Conservation (phyloP, 345 rosid genomes). For the Heritiera fomes region DNA sequence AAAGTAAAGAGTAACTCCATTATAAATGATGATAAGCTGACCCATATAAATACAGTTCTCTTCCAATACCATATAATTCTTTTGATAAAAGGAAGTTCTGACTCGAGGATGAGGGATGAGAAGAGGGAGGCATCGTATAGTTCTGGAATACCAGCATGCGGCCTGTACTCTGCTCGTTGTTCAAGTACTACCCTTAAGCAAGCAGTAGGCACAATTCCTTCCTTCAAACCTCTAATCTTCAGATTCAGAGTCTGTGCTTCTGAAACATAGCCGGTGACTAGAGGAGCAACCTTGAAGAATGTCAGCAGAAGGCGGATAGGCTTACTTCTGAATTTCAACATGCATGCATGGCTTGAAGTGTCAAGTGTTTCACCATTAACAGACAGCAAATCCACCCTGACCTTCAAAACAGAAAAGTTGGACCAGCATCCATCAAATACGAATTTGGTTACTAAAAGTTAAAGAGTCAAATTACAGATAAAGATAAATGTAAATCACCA, state of each 20-base stretch:
- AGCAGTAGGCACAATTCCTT: conserved; percentile 64
- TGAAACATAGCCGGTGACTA: conserved; percentile 67
- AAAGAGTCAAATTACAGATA: background rate
- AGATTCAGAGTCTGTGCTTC: conserved; percentile 70
- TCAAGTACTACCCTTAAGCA: conserved; percentile 58
- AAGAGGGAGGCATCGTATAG: conserved; percentile 48
- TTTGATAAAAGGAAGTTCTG: conserved; percentile 55
- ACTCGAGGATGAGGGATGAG: conserved; percentile 45
- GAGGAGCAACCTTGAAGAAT: conserved; percentile 65
- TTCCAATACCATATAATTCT: conserved; percentile 70
- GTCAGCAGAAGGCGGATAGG: conserved; percentile 62
- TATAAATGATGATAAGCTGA: conserved; percentile 41
- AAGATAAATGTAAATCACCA: background rate
- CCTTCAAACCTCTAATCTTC: conserved; percentile 61
- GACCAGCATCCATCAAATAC: background rate
- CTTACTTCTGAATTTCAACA: conserved; percentile 77
- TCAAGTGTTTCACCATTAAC: conserved; percentile 56
- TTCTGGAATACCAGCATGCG: conserved; percentile 81
- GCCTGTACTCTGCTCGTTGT: conserved; percentile 66
- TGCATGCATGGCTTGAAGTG: conserved; percentile 67
- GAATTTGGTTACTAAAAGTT: too few species aligned
- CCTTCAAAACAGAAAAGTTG: conserved; percentile 44
- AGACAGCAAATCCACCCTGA: conserved; percentile 74
- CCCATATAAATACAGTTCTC: conserved; percentile 70
- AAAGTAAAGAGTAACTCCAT: conserved; percentile 46